Evolutionary conservation across 164 flowering plant species (phyloP).

Genomic region (Umbellularia californica): DNA sequence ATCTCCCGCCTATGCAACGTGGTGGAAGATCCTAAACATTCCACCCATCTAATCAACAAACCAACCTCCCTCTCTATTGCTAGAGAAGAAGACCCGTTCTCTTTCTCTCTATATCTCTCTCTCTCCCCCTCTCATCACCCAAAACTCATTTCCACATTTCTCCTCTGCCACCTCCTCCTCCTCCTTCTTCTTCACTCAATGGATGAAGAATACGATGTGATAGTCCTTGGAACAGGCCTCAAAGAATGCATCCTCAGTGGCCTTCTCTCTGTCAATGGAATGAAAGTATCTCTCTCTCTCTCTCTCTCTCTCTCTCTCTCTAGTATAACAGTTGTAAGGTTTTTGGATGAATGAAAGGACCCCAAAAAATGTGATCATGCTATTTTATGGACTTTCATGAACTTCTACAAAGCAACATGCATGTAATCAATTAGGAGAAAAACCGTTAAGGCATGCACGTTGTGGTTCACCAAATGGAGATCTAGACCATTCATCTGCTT

Average conservation of each 20-base stretch:
- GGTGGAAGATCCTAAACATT: not conserved
- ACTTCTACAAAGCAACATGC: too few relatives aligned
- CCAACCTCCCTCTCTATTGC: slow-evolving; percentile 5
- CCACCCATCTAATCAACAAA: not conserved
- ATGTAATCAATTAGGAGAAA: too few relatives aligned
- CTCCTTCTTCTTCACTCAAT: slow-evolving; percentile 6
- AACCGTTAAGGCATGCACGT: too few relatives aligned
- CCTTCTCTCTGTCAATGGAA: slow-evolving; percentile 31
- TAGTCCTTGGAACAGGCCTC: slow-evolving; percentile 29
- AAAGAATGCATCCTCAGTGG: slow-evolving; percentile 35
- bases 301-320: not conserved
- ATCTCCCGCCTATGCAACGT: not conserved
- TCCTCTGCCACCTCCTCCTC: not conserved
- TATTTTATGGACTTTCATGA: too few relatives aligned
- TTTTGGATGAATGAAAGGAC: too few relatives aligned
- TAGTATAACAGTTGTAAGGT: too few relatives aligned
- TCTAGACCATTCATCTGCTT: too few relatives aligned
- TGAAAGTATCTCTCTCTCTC: slow-evolving; percentile 17
- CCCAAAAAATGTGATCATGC: too few relatives aligned
- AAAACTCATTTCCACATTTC: not conserved
- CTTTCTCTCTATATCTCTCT: not conserved
- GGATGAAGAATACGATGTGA: slow-evolving; percentile 36
- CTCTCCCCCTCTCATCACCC: slow-evolving; percentile 1
- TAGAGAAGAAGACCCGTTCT: not conserved
- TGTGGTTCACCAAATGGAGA: too few relatives aligned